phyloP scores from a whole-genome alignment of 495 filamentous ascomycete species.

The Astrothelium subdiscretum region DNA sequence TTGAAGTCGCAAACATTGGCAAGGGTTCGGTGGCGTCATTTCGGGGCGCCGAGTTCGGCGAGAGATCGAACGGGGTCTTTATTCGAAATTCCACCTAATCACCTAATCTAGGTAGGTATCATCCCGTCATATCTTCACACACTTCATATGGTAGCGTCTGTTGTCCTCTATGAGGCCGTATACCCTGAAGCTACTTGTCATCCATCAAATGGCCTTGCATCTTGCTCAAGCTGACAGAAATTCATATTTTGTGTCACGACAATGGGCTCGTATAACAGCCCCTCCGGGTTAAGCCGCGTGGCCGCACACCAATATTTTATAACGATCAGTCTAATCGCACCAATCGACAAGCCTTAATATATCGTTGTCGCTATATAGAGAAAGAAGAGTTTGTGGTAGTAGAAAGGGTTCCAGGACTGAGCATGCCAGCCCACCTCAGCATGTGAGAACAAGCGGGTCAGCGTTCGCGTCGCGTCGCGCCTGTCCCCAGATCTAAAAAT shows the following conservation, averaged over 20 bases:
- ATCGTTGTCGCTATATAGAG: background rate
- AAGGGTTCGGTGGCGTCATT: slow-evolving; percentile 1
- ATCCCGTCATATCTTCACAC: too few species aligned
- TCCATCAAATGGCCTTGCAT: too few species aligned
- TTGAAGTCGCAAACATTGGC: background rate
- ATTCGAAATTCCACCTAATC: too few species aligned
- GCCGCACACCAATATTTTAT: background rate
- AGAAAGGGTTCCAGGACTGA: background rate
- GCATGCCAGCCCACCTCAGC: background rate
- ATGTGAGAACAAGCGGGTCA: background rate
- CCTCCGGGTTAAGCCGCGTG: too few species aligned
- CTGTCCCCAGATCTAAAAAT: background rate
- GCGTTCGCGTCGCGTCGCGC: background rate
- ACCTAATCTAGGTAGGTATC: too few species aligned
- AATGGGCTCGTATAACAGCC: too few species aligned
- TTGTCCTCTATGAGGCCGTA: too few species aligned
- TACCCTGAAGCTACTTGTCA: too few species aligned
- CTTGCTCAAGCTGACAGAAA: too few species aligned
- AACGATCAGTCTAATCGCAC: background rate
- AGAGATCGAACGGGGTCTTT: too few species aligned
- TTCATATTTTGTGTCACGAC: too few species aligned
- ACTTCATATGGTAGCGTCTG: too few species aligned
- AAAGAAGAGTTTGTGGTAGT: background rate
- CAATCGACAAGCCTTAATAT: background rate
- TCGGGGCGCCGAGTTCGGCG: background rate